Evolutionary conservation across 164 flowering plant species (phyloP), one percentile per base, ranked within the genome.

Genomic region (Pachysandra terminalis): DNA sequence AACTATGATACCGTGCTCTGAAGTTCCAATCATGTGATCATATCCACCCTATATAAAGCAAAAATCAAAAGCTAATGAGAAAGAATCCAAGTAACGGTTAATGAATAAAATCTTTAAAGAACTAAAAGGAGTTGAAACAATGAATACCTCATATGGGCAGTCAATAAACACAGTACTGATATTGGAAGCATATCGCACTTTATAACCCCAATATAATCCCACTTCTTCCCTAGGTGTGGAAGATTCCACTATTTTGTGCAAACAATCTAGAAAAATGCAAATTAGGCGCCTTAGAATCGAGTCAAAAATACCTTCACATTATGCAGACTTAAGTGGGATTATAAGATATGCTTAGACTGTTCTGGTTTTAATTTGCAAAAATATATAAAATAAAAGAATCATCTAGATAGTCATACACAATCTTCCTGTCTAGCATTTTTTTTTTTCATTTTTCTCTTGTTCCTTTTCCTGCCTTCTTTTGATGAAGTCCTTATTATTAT

Each of bases 151-250:
- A 73, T 79, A 85, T 32, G 94, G 90, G 80, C 94, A 83, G 67
- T 80, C 81, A 52, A 78, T 84, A 69, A 88, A 79, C 40, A 87
- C 87, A 56, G 93, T 84, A 67, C 86, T 88, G 60, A 95, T 68
- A 77, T 81, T 86, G 28, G 94, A 70, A 68, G 99, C 98, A 83
- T 92, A 92, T 69, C 98, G 84, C 69, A 95, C 99, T 77, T 73
- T 92, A 74, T 90, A 95, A 15, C 99, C 99, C 98, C 99, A 92
- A 72, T 90, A 90, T 56, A 65, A 79, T 63, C 99, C 97, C 63
- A 56, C 67, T 73, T 87, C 93, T 78, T 89, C 91, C 73, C 84
- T 86, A 27, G 99, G 96, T 77, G 80, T 81, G 26, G 88, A 84
- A 41, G 89, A 80, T 71, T 87, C 65, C 63, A 88, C 94, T 66